Conservation (phyloP, 495 filamentous ascomycete genomes). For the Penicillium psychrofluorescens region DNA sequence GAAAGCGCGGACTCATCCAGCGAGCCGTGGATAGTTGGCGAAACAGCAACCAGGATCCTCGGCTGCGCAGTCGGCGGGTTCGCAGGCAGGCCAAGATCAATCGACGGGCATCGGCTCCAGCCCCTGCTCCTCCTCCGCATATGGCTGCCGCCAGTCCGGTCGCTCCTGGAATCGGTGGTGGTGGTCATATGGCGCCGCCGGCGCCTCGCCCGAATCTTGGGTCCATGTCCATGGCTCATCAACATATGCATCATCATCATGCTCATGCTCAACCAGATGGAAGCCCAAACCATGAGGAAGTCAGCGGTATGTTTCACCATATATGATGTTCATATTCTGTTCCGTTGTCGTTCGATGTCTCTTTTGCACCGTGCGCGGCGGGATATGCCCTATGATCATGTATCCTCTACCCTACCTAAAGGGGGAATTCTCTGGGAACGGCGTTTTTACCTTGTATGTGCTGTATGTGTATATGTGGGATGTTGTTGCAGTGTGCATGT, state of each 20-base stretch:
- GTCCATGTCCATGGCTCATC: slow-evolving; percentile 56
- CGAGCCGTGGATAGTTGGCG: slow-evolving; percentile 97
- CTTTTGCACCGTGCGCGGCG: slow-evolving; percentile 8
- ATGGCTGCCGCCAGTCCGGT: slow-evolving; percentile 47
- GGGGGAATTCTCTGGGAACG: slow-evolving; percentile 6
- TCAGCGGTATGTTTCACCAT: slow-evolving; percentile 90
- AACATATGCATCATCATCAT: slow-evolving; percentile 73
- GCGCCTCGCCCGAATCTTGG: slow-evolving; percentile 44
- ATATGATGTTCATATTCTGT: slow-evolving; percentile 43
- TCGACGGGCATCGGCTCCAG: slow-evolving; percentile 54
- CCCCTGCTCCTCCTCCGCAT: slow-evolving; percentile 37
- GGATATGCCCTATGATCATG: slow-evolving; percentile 9
- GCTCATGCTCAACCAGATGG: slow-evolving; percentile 68
- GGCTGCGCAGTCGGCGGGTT: slow-evolving; percentile 83
- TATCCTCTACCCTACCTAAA: slow-evolving; percentile 9
- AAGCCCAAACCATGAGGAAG: slow-evolving; percentile 71
- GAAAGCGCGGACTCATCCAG: slow-evolving; percentile 93
- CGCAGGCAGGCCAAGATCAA: slow-evolving; percentile 92
- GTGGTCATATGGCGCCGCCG: slow-evolving; percentile 17
- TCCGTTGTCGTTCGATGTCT: slow-evolving; percentile 11
- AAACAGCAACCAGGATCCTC: slow-evolving; percentile 95
- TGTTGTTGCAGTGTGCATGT: slow-evolving; percentile 1
- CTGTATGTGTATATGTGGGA: slow-evolving; percentile 16
- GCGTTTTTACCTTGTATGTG: not conserved
- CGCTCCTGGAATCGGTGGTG: slow-evolving; percentile 39